Evolutionary conservation across 208 protist species (phyloP).

Genomic region (Jaenimonas drosophilae): DNA sequence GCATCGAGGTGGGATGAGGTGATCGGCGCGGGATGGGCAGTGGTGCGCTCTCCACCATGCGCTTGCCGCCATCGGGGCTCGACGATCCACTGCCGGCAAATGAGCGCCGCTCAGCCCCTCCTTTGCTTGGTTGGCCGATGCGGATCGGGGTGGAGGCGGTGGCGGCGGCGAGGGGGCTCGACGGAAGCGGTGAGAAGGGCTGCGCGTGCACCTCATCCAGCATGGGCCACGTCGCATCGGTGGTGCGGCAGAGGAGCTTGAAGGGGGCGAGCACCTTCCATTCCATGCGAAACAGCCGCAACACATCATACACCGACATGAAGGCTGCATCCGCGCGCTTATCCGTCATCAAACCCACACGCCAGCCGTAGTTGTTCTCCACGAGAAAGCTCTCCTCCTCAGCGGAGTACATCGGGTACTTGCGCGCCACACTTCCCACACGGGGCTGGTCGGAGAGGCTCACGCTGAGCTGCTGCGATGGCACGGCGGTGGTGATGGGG

Average conservation of each 20-base stretch:
- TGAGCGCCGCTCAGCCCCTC: no score
- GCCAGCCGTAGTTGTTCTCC: conserved; percentile 76
- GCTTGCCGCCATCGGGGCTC: no score
- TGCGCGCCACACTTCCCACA: conserved; percentile 68
- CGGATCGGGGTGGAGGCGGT: no score
- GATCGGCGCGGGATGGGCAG: no score
- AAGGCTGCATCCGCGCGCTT: conserved; percentile 32
- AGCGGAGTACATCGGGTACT: conserved; percentile 57
- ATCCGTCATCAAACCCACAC: conserved; percentile 86
- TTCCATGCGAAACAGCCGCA: conserved; percentile 59
- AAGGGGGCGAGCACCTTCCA: conserved; percentile 82
- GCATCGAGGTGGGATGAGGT: no score
- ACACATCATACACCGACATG: conserved; percentile 42
- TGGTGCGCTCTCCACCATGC: no score
- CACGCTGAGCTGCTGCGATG: conserved; percentile 19
- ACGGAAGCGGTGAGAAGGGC: not conserved
- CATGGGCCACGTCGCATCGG: conserved; percentile 33
- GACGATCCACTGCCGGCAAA: no score
- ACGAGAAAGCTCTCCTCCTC: conserved; percentile 78
- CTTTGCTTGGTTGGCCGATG: no score
- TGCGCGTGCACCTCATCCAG: conserved; percentile 7
- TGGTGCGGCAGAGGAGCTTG: conserved; percentile 49
- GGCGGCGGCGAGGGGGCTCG: no score
- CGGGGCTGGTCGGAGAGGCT: conserved; percentile 39
- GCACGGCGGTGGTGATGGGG: conserved; percentile 10